Percentiles rank a stretch among this genome's conserved stretches.
phyloP scores from a whole-genome alignment of 805 yeast genomes.

The Aciculoconidium aculeatum region DNA sequence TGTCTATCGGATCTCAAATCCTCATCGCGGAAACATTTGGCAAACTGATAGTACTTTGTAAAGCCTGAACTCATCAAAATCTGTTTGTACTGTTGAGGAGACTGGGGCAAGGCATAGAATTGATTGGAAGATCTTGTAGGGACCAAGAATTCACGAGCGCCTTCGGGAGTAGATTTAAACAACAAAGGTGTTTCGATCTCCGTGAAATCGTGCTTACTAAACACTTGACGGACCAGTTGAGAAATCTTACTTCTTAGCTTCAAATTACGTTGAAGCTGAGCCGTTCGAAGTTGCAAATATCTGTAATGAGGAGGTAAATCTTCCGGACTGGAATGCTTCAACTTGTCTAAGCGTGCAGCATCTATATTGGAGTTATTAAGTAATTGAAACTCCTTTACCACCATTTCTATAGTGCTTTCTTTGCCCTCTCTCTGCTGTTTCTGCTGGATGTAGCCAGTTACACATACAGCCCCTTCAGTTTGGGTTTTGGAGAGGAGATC shows the following conservation, averaged over 20 bases:
- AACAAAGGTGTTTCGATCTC: conserved; percentile 91
- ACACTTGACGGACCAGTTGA: conserved; percentile 33
- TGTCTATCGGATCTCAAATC: conserved; percentile 93
- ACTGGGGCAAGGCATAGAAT: conserved; percentile 91
- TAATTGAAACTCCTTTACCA: conserved; percentile 43
- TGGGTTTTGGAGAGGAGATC: conserved; percentile 44
- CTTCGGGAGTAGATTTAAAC: conserved; percentile 96
- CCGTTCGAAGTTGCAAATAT: conserved; percentile 70
- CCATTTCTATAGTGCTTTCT: conserved; percentile 49
- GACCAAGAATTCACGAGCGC: conserved; percentile 92
- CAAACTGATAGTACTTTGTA: conserved; percentile 79
- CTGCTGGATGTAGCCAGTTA: conserved; percentile 48
- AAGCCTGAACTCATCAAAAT: conserved; percentile 92
- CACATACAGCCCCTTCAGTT: conserved; percentile 66
- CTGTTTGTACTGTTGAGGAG: conserved; percentile 97
- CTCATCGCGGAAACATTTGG: conserved; percentile 93
- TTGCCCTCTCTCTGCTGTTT: conserved; percentile 21
- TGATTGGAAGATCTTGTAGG: conserved; percentile 65
- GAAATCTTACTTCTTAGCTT: conserved; percentile 54
- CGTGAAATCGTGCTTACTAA: conserved; percentile 46
- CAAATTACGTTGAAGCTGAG: conserved; percentile 50
- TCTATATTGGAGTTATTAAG: conserved; percentile 59
- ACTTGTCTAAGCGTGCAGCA: conserved; percentile 63
- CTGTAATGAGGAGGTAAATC: conserved; percentile 76
- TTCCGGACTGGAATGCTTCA: conserved; percentile 43